phyloP scores from a whole-genome alignment of 2,329 filamentous ascomycete species.

The Ophiostoma quercus region DNA sequence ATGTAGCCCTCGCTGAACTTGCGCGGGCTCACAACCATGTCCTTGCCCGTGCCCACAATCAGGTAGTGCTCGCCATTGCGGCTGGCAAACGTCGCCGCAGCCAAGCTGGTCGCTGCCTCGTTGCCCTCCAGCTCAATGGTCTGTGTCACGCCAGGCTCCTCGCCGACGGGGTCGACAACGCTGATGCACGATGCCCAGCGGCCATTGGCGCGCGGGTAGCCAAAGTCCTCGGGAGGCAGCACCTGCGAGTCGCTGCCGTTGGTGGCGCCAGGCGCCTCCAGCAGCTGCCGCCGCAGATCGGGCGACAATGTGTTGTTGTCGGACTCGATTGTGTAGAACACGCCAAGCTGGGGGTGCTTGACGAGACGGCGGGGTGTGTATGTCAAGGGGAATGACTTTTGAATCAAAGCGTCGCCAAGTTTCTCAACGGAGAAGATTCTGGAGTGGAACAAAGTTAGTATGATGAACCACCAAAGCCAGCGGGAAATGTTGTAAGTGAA shows the following conservation, averaged over 20 bases:
- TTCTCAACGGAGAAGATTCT: conserved; percentile 90
- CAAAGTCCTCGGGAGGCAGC: conserved; percentile 76
- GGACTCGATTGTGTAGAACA: conserved; percentile 91
- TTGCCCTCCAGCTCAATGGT: conserved; percentile 82
- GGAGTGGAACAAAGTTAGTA: conserved; percentile 33
- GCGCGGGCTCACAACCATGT: conserved; percentile 73
- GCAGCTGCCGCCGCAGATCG: conserved; percentile 66
- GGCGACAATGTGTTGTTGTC: conserved; percentile 88
- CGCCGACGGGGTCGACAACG: conserved; percentile 74
- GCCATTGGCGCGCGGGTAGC: conserved; percentile 74
- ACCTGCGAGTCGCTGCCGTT: conserved; percentile 65
- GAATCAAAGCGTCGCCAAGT: conserved; percentile 76
- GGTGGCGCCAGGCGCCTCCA: conserved; percentile 63
- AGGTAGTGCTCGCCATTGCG: conserved; percentile 86
- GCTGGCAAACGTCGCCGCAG: conserved; percentile 77
- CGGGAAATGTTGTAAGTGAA: neutral
- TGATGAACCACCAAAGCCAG: conserved; percentile 15
- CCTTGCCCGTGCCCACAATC: conserved; percentile 90
- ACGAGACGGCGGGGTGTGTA: conserved; percentile 88
- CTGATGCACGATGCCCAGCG: conserved; percentile 97
- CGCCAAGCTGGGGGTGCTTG: conserved; percentile 77
- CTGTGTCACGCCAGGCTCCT: conserved; percentile 64
- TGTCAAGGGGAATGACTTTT: conserved; percentile 77
- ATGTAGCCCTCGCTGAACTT: conserved; percentile 76
- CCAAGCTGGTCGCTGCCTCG: conserved; percentile 82